Percentiles rank a stretch among this genome's conserved stretches.
Conservation (phyloP, 805 yeast genomes). For the Lipomyces lipofer region DNA sequence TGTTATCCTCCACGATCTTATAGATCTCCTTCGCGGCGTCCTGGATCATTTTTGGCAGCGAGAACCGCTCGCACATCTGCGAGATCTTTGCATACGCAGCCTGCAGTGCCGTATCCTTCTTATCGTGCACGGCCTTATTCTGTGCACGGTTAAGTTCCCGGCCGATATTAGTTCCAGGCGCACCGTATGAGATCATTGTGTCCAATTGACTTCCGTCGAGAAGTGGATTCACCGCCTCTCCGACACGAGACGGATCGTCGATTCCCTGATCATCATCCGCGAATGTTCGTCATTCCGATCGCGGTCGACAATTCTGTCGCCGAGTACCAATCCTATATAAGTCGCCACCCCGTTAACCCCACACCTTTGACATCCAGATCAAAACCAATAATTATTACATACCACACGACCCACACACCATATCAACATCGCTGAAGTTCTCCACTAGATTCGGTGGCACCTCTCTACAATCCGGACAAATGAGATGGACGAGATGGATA, state of each 20-base stretch:
- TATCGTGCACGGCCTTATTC: slow-evolving; percentile 78
- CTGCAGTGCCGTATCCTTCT: slow-evolving; percentile 81
- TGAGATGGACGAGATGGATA: slow-evolving; percentile 79
- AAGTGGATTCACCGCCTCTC: slow-evolving; percentile 92
- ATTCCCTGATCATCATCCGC: slow-evolving; percentile 97
- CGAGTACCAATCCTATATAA: slow-evolving; percentile 58
- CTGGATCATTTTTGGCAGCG: slow-evolving; percentile 89
- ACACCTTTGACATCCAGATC: neutral
- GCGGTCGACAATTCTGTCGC: slow-evolving; percentile 88
- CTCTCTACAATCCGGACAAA: slow-evolving; percentile 95
- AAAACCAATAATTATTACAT: no score
- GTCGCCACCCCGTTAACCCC: neutral
- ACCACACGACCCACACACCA: slow-evolving; percentile 98
- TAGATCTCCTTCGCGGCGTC: slow-evolving; percentile 98
- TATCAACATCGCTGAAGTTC: slow-evolving; percentile 95
- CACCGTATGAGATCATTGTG: slow-evolving; percentile 85
- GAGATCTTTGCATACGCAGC: slow-evolving; percentile 88
- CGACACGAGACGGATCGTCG: slow-evolving; percentile 98
- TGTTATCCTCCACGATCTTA: slow-evolving; percentile 85
- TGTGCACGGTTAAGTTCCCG: slow-evolving; percentile 90
- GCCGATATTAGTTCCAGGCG: slow-evolving; percentile 83
- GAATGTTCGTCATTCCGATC: slow-evolving; percentile 99
- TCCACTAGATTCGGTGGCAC: slow-evolving; percentile 95
- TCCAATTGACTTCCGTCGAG: slow-evolving; percentile 89
- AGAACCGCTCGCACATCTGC: slow-evolving; percentile 96